Evolutionary conservation across 768 basidiomycete species (phyloP).

Genomic region (Boletus vermiculosoides): DNA sequence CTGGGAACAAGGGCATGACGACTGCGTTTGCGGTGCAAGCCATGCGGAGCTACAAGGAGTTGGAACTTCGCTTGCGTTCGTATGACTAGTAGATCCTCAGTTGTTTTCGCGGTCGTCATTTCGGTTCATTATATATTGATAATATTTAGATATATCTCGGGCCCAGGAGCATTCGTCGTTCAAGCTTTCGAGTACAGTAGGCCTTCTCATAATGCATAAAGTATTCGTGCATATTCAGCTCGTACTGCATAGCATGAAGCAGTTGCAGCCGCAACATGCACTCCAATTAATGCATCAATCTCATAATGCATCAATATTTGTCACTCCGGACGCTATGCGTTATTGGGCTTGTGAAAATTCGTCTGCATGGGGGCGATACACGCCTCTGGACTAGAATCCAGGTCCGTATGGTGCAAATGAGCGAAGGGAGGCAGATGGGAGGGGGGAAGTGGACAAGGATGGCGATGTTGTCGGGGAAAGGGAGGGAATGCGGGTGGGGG

Average conservation of each 20-base stretch:
- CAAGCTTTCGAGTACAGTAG: too few relatives aligned
- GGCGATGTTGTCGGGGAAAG: slow-evolving; percentile 28
- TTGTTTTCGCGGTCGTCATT: not conserved
- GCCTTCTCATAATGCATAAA: too few relatives aligned
- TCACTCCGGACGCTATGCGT: too few relatives aligned
- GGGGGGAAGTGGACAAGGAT: slow-evolving; percentile 21
- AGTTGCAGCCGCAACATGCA: too few relatives aligned
- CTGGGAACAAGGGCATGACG: slow-evolving; percentile 22
- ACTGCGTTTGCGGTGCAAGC: slow-evolving; percentile 23
- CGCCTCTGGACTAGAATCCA: slow-evolving; percentile 91
- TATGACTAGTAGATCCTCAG: slow-evolving; percentile 4
- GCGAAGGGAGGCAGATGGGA: slow-evolving; percentile 20
- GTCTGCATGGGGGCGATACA: slow-evolving; percentile 76
- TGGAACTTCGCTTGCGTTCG: slow-evolving; percentile 15
- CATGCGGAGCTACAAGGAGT: slow-evolving; percentile 10
- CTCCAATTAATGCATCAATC: too few relatives aligned
- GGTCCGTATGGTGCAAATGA: slow-evolving; percentile 72
- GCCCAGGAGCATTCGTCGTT: too few relatives aligned
- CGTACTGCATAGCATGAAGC: too few relatives aligned
- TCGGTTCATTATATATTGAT: not conserved
- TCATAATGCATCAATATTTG: too few relatives aligned
- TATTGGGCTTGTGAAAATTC: slow-evolving; percentile 65
- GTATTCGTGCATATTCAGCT: too few relatives aligned
- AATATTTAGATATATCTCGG: too few relatives aligned
- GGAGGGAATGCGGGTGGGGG: slow-evolving; percentile 11